phyloP scores from a whole-genome alignment of 805 yeast genomes.

The Candida ulmi region DNA sequence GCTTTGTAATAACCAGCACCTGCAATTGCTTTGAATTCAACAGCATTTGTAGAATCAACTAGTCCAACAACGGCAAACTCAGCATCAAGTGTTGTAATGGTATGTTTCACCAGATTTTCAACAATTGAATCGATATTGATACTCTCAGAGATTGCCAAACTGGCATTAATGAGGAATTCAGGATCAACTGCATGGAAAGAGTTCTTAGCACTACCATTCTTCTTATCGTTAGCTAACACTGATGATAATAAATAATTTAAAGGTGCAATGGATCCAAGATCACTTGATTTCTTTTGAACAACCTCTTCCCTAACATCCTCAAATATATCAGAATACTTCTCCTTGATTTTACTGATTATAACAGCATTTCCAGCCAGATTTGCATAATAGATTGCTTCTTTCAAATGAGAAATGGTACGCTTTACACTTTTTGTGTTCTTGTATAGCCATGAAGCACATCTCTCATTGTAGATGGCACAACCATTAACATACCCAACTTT shows the following conservation, averaged over 20 bases:
- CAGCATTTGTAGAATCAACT: constrained; percentile 23
- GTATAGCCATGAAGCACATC: constrained; percentile 35
- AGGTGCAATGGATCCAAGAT: constrained; percentile 10
- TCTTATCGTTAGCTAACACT: constrained; percentile 19
- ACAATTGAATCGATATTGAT: constrained; percentile 33
- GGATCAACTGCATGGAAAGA: too few relatives aligned
- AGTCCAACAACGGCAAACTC: constrained; percentile 29
- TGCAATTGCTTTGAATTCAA: constrained; percentile 28
- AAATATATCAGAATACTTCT: constrained; percentile 25
- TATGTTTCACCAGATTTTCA: constrained; percentile 32
- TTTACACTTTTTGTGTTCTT: constrained; percentile 16
- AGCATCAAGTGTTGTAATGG: constrained; percentile 33
- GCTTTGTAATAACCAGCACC: constrained; percentile 28
- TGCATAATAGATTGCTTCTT: constrained; percentile 31
- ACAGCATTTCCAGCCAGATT: constrained; percentile 24
- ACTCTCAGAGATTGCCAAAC: constrained; percentile 45
- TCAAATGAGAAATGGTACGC: constrained; percentile 32
- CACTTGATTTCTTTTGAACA: constrained; percentile 20
- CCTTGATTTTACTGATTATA: constrained; percentile 22
- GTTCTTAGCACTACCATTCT: too few relatives aligned
- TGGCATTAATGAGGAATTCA: constrained; percentile 32
- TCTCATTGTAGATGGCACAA: constrained; percentile 33
- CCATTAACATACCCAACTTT: constrained; percentile 29
- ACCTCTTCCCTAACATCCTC: constrained; percentile 19
- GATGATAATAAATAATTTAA: constrained; percentile 24